Conservation (phyloP, 345 rosid genomes). For the Salix arbutifolia region DNA sequence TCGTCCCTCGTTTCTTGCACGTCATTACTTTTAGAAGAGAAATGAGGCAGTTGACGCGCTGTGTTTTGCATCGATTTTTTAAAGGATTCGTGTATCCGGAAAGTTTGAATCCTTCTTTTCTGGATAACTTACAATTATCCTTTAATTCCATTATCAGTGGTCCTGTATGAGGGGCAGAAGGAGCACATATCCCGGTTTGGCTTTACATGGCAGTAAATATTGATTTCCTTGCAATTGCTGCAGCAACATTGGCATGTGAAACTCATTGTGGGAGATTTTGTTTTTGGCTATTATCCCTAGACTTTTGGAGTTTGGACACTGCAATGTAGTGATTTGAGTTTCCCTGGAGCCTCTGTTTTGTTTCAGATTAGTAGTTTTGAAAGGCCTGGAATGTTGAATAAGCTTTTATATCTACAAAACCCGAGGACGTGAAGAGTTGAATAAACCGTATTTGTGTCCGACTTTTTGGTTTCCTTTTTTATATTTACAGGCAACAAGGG, state of each 20-base stretch:
- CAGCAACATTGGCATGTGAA: not conserved
- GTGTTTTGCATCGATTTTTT: not conserved
- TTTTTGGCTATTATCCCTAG: not conserved
- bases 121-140: too few species aligned
- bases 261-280: not conserved
- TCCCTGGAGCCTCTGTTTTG: not conserved
- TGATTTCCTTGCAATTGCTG: not conserved
- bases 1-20: constrained; percentile 75
- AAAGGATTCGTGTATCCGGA: not conserved
- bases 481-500: too few species aligned
- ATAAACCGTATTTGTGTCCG: not conserved
- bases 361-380: not conserved
- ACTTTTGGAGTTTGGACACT: too few species aligned
- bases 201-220: not conserved
- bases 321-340: not conserved
- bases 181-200: not conserved
- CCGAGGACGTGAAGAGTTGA: not conserved
- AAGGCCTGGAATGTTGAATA: not conserved
- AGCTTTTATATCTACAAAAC: not conserved
- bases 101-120: too few species aligned
- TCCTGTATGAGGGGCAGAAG: too few species aligned
- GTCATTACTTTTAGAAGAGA: constrained; percentile 57
- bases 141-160: too few species aligned
- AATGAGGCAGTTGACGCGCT: constrained; percentile 24
- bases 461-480: not conserved